Base-by-base conservation (phyloP, 1,284 basidiomycete species). In the Mycena sp. region DNA sequence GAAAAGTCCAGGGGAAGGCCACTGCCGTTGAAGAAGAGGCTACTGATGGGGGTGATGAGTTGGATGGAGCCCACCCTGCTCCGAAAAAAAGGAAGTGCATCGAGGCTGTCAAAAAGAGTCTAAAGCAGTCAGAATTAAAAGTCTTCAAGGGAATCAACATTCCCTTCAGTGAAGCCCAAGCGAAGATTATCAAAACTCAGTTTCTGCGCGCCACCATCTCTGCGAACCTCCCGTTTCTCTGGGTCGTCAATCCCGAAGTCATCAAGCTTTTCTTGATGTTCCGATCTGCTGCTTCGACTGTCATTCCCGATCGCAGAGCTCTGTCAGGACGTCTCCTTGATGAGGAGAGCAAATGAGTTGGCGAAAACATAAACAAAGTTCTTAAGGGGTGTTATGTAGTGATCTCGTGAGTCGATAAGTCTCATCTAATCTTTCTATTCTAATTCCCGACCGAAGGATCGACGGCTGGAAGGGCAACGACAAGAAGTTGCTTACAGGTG, bases 381-480 rank as follows among this genome's bases (percentile, higher is more conserved):
- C 37, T 73, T 21, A 11, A 49, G 6, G n/a, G 66, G 67, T 23
- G 37, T 10, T 44, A 44, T 41, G 21, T 19, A 2, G n/a, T 35
- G 2, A 14, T 58, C 1, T 26, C 23, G 57, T 58, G 19, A 41
- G 48, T 44, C n/a, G 25, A 38, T 32, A 1, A 19, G 7, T 16
- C n/a, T 25, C 16, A 16, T 30, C 25, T 23, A 10, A 21, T 21
- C 25, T 26, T 4, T 19, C 9, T 11, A 29, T 14, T 21, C 28
- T 29, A 11, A 32, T 35, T 43, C 23, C 4, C 6, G 28, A 30
- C 23, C 28, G 26, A 37, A 37, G 65, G 26, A 58, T 69, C 11
- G 72, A 74, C 57, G 70, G 69, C 12, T 73, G 71, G 72, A 73
- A 73, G 45, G 72, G 73, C 37, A 29, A 30, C 9, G 30, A 6